A percentile compares a stretch with the other conserved stretches of the same genome.
Conservation (phyloP, 306 rosid genomes). For the Geum urbanum region DNA sequence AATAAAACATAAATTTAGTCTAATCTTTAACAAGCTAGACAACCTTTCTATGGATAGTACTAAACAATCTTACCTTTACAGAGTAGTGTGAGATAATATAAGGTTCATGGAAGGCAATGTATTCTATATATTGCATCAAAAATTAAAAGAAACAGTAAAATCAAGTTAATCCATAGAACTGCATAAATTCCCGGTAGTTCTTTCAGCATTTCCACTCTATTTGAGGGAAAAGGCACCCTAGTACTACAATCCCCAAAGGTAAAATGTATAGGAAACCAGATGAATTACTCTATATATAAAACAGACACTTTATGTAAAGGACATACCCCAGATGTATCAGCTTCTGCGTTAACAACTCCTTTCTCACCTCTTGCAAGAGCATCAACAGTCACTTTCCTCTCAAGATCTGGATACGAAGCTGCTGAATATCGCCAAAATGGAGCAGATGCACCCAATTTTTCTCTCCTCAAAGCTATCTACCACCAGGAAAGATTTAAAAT, state of each 20-base stretch:
- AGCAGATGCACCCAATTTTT: conserved; percentile 82
- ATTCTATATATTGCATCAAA: neutral
- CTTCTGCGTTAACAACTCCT: conserved; percentile 24
- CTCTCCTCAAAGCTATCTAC: conserved; percentile 87
- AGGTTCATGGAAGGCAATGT: neutral
- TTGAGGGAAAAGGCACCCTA: neutral
- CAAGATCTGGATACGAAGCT: conserved; percentile 90
- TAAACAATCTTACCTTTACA: neutral
- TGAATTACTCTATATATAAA: neutral
- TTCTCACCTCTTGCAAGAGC: conserved; percentile 43
- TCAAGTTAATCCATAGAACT: neutral
- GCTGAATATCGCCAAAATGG: conserved; percentile 91
- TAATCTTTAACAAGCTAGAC: neutral
- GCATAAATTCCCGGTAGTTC: neutral
- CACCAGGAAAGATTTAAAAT: conserved; percentile 12
- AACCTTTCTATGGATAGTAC: neutral
- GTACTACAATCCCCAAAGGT: neutral
- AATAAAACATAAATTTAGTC: neutral
- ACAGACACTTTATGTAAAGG: conserved; percentile 1
- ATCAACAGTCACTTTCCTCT: conserved; percentile 38
- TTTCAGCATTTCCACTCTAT: neutral
- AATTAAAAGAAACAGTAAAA: neutral
- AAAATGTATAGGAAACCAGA: neutral
- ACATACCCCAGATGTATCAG: conserved; percentile 49
- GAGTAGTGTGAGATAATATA: neutral